Evolutionary conservation across 495 filamentous ascomycete genomes (phyloP), one percentile per base, ranked within the genome.

Genomic region (Xylaria longipes): DNA sequence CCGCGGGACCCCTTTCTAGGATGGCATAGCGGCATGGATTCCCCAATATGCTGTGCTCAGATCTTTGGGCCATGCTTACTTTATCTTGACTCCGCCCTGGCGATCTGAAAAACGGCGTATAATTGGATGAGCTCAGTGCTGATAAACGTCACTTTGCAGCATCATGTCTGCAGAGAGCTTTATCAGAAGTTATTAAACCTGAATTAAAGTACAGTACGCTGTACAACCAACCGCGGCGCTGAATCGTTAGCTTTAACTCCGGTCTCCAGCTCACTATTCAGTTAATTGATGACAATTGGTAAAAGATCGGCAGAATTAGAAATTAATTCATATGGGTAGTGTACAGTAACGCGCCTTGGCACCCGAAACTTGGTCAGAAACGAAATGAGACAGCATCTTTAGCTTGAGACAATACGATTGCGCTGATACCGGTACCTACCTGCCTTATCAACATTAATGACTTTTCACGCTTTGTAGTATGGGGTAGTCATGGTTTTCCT

Each of bases 261-360:
- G 22, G 14, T 11, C 57, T 39, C 5, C 22, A 54, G 50, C 8
- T 0, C 29, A 31, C 50, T 29, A 33, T 33, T 5, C 20, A 60
- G 37, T 7, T 27, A 17, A 27, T 43, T 62, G 20, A 14, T n/a
- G 31, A 3, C 63, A 52, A 35, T 52, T 50, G 43, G 22, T 6
- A 43, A 29, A 22, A 41, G 65, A 67, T 67, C 65, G 48, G 65
- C 33, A 41, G 9, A 56, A 41, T 41, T 17, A n/a, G 65, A 67
- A 67, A 67, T 67, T 39, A 65, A 31, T 31, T 46, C 25, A 25
- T 41, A 9, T 3, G 5, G 3, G 39, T 48, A 66, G 63, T 12
- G 45, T 37, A 4, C 45, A 52, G 63, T 67, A 67, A 56, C 11
- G 22, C 48, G 48, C 31, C 65, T 67, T 67, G 65, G 65, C 65